Evolutionary conservation across 164 flowering plant species (phyloP).

Genomic region (Pachysandra terminalis): DNA sequence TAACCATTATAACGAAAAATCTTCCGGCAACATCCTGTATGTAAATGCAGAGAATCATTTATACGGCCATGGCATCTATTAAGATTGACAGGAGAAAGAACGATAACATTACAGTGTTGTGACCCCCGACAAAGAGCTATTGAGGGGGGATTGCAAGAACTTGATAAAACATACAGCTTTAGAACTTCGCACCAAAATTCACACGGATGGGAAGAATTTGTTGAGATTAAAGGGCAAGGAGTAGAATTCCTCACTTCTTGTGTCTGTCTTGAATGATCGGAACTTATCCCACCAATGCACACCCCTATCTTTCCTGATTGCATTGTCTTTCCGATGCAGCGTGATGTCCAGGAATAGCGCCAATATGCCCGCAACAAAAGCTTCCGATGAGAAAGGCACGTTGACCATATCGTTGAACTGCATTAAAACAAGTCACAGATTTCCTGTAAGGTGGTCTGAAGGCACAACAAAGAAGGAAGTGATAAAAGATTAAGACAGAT

Average conservation of each 20-base stretch:
- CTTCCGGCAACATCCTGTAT: no score
- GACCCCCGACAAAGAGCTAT: not conserved
- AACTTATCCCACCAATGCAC: slow-evolving; percentile 80
- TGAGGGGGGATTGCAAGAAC: not conserved
- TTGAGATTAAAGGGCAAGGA: slow-evolving; percentile 76
- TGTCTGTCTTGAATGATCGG: slow-evolving; percentile 59
- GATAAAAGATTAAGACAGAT: not conserved
- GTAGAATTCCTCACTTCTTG: slow-evolving; percentile 80
- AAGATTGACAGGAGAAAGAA: no score
- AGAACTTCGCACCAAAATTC: slow-evolving; percentile 13
- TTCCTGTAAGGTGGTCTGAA: not conserved
- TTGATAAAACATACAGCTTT: not conserved
- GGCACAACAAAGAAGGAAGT: not conserved
- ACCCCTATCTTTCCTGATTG: slow-evolving; percentile 62
- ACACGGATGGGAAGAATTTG: slow-evolving; percentile 83
- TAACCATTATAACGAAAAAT: no score
- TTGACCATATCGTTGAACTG: slow-evolving; percentile 88
- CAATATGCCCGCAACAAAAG: slow-evolving; percentile 65
- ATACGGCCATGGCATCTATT: no score
- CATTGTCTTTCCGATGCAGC: slow-evolving; percentile 40
- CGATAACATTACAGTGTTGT: no score
- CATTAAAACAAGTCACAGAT: slow-evolving; percentile 5
- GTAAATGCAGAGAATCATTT: no score
- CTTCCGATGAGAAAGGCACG: slow-evolving; percentile 68
- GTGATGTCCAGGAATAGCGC: slow-evolving; percentile 59